phyloP scores from a whole-genome alignment of 2,329 filamentous ascomycete species.

The Lecanicillium sp. region DNA sequence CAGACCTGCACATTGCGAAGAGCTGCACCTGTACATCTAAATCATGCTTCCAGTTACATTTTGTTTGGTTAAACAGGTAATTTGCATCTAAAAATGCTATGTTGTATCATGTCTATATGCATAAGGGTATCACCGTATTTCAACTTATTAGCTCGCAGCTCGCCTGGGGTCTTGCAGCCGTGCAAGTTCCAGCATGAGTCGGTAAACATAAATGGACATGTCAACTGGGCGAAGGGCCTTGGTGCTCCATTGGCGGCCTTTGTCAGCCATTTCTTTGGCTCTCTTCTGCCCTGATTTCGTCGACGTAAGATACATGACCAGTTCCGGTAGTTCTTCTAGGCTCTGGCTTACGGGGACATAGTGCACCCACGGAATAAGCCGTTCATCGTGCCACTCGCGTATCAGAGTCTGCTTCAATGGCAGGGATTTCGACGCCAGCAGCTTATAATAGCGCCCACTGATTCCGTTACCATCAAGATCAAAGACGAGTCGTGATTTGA shows the following conservation, averaged over 20 bases:
- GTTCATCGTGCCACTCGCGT: conserved; percentile 53
- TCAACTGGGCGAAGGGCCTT: conserved; percentile 52
- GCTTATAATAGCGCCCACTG: conserved; percentile 45
- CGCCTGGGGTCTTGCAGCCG: conserved; percentile 31
- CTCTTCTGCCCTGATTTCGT: conserved; percentile 39
- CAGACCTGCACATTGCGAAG: too few species aligned
- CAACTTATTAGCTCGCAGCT: not conserved
- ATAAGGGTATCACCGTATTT: too few species aligned
- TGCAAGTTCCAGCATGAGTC: conserved; percentile 53
- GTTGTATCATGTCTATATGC: too few species aligned
- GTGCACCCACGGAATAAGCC: conserved; percentile 50
- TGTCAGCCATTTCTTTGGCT: conserved; percentile 46
- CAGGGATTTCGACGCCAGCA: conserved; percentile 40
- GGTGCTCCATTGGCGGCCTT: conserved; percentile 48
- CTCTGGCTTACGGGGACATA: conserved; percentile 47
- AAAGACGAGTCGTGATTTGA: conserved; percentile 37
- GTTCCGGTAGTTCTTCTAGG: conserved; percentile 46
- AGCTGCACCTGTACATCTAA: not conserved
- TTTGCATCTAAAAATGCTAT: too few species aligned
- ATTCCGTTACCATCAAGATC: conserved; percentile 53
- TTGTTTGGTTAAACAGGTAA: not conserved
- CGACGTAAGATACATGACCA: conserved; percentile 40
- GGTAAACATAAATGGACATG: conserved; percentile 53
- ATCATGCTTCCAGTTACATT: not conserved
- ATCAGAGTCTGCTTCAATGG: conserved; percentile 48